These are phyloP conservation scores for Pezicula neosporulosa DNA, from an alignment of 2,329 filamentous ascomycete species.

Conservation along the genomic window DNA sequence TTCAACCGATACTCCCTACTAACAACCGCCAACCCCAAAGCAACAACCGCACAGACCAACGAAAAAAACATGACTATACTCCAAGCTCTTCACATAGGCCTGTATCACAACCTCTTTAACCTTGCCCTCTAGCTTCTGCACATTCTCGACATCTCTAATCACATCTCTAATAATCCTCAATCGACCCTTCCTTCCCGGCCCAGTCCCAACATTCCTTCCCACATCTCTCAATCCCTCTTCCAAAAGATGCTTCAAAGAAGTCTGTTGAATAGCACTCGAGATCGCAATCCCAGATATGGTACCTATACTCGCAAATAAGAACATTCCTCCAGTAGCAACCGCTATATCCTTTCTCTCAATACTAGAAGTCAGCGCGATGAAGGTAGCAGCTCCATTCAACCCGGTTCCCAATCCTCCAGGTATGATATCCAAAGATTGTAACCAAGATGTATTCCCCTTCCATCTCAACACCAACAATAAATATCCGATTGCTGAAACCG, in stretches of 20 bases:
- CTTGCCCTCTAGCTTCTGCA: conserved; percentile 9
- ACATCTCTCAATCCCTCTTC: conserved; percentile 4
- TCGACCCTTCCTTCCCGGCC: neutral
- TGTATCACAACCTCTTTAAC: conserved; percentile 14
- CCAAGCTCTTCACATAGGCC: conserved; percentile 21
- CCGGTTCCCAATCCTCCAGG: conserved; percentile 51
- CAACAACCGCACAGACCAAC: neutral
- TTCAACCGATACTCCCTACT: neutral
- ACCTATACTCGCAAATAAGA: conserved; percentile 30
- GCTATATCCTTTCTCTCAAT: conserved; percentile 43
- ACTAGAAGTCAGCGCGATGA: conserved; percentile 45
- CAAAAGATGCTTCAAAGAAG: conserved; percentile 10
- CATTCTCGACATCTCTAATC: conserved; percentile 14
- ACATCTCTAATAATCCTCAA: conserved; percentile 15
- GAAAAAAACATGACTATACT: conserved; percentile 14
- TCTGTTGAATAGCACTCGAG: conserved; percentile 15
- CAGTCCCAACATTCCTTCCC: neutral
- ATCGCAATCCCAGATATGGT: conserved; percentile 18
- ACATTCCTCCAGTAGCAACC: conserved; percentile 45
- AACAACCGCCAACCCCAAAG: neutral
- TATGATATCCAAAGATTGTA: conserved; percentile 56
- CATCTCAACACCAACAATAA: conserved; percentile 51
- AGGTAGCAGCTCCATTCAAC: conserved; percentile 40
- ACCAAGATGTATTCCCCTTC: conserved; percentile 53
- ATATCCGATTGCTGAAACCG: conserved; percentile 48